These are phyloP conservation scores for Zygoascus hellenicus DNA, from an alignment of 1,139 yeast genomes.

Conservation along the genomic window DNA sequence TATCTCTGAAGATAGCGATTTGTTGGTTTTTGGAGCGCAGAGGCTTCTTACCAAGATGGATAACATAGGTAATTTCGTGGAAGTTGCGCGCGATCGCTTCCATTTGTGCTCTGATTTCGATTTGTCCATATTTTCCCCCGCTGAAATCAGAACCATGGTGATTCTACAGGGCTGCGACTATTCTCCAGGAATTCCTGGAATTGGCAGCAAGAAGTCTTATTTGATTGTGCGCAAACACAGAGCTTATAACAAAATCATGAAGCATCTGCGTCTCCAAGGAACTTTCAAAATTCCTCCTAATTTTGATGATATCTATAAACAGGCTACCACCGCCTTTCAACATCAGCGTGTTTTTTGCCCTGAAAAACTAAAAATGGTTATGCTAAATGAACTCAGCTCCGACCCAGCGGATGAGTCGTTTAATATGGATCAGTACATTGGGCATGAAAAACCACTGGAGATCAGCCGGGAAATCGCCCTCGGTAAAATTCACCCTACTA, in stretches of 20 bases:
- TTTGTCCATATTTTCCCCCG: conserved; percentile 44
- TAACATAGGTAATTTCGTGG: conserved; percentile 70
- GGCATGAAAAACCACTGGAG: conserved; percentile 42
- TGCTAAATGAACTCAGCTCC: conserved; percentile 52
- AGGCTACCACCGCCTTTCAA: conserved; percentile 76
- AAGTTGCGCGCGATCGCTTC: conserved; percentile 44
- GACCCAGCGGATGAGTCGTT: conserved; percentile 24
- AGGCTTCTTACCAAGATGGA: conserved; percentile 68
- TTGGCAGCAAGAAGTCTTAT: conserved; percentile 79
- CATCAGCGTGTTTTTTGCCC: conserved; percentile 87
- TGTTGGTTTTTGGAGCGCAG: conserved; percentile 80
- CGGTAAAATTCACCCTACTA: conserved; percentile 64
- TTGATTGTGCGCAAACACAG: conserved; percentile 48
- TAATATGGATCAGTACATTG: conserved; percentile 58
- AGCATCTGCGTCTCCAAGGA: conserved; percentile 50
- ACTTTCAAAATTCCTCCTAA: conserved; percentile 50
- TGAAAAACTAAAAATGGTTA: conserved; percentile 39
- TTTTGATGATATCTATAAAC: conserved; percentile 54
- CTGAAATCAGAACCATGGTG: conserved; percentile 70
- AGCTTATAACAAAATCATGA: conserved; percentile 45
- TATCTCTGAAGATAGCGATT: conserved; percentile 90
- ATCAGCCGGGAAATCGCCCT: conserved; percentile 52
- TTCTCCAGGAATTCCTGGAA: conserved; percentile 74
- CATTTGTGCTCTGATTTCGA: conserved; percentile 37
- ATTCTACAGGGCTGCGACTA: conserved; percentile 95